Base-by-base conservation (phyloP, 352 stramenopile genomes). In the Plasmopara muralis region DNA sequence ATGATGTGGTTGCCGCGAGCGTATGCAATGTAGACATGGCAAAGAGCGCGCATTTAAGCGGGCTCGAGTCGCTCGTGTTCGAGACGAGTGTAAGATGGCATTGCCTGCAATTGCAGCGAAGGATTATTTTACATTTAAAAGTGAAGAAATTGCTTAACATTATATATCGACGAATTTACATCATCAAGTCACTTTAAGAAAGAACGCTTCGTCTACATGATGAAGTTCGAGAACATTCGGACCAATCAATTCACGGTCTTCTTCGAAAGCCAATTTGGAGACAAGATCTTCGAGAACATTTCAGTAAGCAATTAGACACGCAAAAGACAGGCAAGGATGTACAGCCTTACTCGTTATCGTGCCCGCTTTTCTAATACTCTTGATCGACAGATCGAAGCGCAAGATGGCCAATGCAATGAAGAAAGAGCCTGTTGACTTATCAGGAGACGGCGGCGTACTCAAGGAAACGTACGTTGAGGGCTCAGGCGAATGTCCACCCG, bases 381-480 rank as follows among this genome's bases (percentile, higher is more conserved):
- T 12, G 31, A 28, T 35, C 16, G 52, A 31, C 35, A 47, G 30
- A 53, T 25, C 37, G 37, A 54, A 57, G 46, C 28, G 15, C 37
- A 48, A 35, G 28, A 79, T 79, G 70, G 28, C 64, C n/a, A 66
- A 82, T 25, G 52, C 61, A 43, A 63, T 47, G 14, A 74, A 53
- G 52, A 74, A 71, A 38, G 57, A 65, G 38, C 31, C 62, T 41
- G 72, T 87, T 37, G 81, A 96, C 56, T 58, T 96, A 42, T 93
- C 76, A 10, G 81, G 82, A 47, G 89, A 97, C 61, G 90, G 88
- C 53, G 89, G 90, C 53, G 77, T 97, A 53, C 61, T 96, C 52
- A 97, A 97, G 73, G 85, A 94, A 67, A 91, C 93, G 43, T 88
- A 95, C 55, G 60, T 83, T 44, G 87, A 97, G 42, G 90, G 90